phyloP scores from a whole-genome alignment of 352 stramenopile genomes.

The Ochromonadaceae sp. region DNA sequence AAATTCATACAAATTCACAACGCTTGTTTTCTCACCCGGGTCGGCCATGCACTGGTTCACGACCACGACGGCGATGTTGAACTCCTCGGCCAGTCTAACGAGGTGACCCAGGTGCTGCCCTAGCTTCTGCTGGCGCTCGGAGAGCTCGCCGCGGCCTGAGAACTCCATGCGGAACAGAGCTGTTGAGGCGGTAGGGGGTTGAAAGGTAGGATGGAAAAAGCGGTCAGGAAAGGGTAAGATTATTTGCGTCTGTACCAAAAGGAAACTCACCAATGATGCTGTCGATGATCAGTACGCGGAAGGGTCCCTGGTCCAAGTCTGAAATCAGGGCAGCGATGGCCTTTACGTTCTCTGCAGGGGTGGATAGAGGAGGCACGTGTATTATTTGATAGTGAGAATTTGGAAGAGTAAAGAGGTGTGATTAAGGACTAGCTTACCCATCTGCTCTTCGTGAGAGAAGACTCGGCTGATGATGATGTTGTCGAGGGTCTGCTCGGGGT shows the following conservation, averaged over 20 bases:
- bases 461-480: conserved; percentile 73
- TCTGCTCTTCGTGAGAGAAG: conserved; percentile 26
- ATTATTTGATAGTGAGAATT: too few species aligned
- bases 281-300: conserved; percentile 67
- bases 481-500: conserved; percentile 68
- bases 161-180: conserved; percentile 70
- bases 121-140: conserved; percentile 63
- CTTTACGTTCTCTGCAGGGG: conserved; percentile 10
- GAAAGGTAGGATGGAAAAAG: too few species aligned
- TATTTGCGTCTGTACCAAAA: too few species aligned
- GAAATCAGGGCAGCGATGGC: conserved; percentile 11
- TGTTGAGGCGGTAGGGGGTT: too few species aligned
- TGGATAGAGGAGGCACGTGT: too few species aligned
- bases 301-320: conserved; percentile 50
- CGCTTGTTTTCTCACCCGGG: conserved; percentile 56
- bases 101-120: conserved; percentile 4
- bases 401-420: too few species aligned
- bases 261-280: conserved; percentile 46
- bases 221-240: too few species aligned
- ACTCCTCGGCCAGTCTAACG: conserved; percentile 46
- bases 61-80: conserved; percentile 75
- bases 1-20: too few species aligned
- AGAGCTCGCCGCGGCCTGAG: conserved; percentile 54
- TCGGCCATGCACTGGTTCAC: conserved; percentile 78
- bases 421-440: too few species aligned